A percentile compares a stretch with the other conserved stretches of the same genome.
These are phyloP conservation scores for Aegilops tauschii DNA, from an alignment of 176 grass and related monocot species.

Conservation along the genomic window DNA sequence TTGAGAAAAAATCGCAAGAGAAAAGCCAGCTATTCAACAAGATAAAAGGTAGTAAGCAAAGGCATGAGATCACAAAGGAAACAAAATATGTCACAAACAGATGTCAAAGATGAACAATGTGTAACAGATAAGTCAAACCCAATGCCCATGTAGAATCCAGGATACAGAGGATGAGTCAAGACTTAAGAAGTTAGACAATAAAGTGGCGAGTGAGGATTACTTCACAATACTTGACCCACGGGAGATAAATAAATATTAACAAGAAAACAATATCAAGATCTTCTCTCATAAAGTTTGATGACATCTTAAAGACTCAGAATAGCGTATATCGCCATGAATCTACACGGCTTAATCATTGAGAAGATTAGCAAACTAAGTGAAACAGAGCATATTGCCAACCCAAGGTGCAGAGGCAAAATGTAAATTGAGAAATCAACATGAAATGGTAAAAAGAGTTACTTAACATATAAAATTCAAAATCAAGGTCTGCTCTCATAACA, in stretches of 20 bases:
- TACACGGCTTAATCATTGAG: no score
- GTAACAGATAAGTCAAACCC: no score
- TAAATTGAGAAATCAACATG: background rate
- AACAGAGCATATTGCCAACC: no score
- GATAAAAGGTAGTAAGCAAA: no score
- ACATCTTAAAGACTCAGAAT: no score
- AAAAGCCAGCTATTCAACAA: no score
- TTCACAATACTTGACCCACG: background rate
- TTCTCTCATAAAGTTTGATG: no score
- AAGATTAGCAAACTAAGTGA: no score
- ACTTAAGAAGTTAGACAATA: background rate
- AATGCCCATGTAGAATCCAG: background rate
- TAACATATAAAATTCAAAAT: background rate
- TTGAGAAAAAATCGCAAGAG: no score
- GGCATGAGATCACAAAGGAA: background rate
- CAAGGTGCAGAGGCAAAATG: background rate
- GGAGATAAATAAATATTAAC: no score
- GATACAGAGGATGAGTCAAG: background rate
- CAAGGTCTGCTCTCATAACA: conserved; percentile 24
- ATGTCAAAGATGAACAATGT: background rate
- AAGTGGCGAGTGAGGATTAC: background rate
- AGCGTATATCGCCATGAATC: no score
- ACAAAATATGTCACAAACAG: background rate
- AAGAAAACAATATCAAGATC: no score
- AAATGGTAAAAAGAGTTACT: background rate